Evolutionary conservation across 495 filamentous ascomycete genomes (phyloP), one percentile per base, ranked within the genome.

Genomic region (Aspergillus olivimuriae): DNA sequence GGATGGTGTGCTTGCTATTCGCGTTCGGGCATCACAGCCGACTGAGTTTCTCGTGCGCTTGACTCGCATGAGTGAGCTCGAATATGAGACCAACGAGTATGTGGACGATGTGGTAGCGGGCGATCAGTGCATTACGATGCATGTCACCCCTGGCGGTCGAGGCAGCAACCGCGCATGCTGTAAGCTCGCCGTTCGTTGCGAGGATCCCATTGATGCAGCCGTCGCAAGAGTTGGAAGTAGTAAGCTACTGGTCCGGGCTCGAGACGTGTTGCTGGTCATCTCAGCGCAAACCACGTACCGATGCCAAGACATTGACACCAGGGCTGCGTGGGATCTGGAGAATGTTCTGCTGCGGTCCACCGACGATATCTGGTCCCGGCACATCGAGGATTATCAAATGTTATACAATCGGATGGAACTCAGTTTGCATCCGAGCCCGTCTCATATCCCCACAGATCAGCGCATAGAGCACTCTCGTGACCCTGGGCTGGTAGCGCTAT

Each of bases 31-130:
- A 20, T 64, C 62, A 1, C 39, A 50, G 10, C 49, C 46, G 21
- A 50, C 41, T 2, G 51, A 59, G 18, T 59, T 59, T 24, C 37
- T 60, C 4, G 35, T 66, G 14, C 52, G 62, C 3, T 37, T 66
- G 22, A 56, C 52, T 10, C 56, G 62, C 2, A 48, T 66, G 50
- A 62, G 61, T 19, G 61, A 66, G 31, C 41, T 62, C 18, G 61
- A 67, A 39, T 68, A 58, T 42, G 62, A 69, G 54, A 62, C 58
- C 12, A 62, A 64, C 49, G 63, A 68, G 43, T 70, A 62, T 50
- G 53, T 66, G 9, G 67, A 71, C 51, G 60, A 56, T 40, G 33
- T 64, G 12, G 26, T 11, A 30, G 54, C 53, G 4, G 37, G 44
- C 2, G 48, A 56, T 9, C 45, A 52, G 26, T 55, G 47, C 6